A percentile compares a stretch with the other conserved stretches of the same genome.
Evolutionary conservation across 805 yeast genomes (phyloP).

Genomic region (Pichia sporocuriosa): DNA sequence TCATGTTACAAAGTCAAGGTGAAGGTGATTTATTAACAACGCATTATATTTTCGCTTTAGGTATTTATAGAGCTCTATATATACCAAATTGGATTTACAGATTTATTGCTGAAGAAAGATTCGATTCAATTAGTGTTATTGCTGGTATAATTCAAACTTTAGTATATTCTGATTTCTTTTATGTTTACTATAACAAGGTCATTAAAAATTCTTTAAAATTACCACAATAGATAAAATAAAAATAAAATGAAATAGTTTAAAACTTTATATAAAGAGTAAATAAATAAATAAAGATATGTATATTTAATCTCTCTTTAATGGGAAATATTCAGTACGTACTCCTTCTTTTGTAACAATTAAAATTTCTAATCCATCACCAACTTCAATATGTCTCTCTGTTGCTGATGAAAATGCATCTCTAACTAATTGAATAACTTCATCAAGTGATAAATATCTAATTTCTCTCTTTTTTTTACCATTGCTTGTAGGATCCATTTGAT

Average conservation of each 20-base stretch:
- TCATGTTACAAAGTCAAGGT: constrained; percentile 82
- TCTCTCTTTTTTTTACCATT: constrained; percentile 60
- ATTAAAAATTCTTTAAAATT: constrained; percentile 73
- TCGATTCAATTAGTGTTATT: constrained; percentile 63
- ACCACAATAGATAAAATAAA: constrained; percentile 22
- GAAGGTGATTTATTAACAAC: constrained; percentile 81
- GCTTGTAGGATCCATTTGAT: constrained; percentile 78
- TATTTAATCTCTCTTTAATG: constrained; percentile 75
- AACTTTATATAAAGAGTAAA: background rate
- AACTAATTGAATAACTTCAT: constrained; percentile 81
- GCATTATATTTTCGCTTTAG: constrained; percentile 92
- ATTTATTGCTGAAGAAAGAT: constrained; percentile 52
- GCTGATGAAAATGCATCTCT: constrained; percentile 94
- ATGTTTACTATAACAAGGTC: constrained; percentile 77
- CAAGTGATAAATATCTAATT: constrained; percentile 60
- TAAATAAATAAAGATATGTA: background rate
- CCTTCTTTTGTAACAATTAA: constrained; percentile 92
- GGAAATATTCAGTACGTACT: constrained; percentile 72
- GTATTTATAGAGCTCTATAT: constrained; percentile 81
- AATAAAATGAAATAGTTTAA: background rate
- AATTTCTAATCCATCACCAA: constrained; percentile 93
- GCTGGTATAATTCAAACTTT: constrained; percentile 85
- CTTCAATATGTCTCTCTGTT: constrained; percentile 96
- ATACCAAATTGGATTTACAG: constrained; percentile 95
- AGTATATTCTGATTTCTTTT: constrained; percentile 92